A percentile compares a stretch with the other conserved stretches of the same genome.
Conservation (phyloP, 768 basidiomycete species). For the Amanita pseudoporphyria region DNA sequence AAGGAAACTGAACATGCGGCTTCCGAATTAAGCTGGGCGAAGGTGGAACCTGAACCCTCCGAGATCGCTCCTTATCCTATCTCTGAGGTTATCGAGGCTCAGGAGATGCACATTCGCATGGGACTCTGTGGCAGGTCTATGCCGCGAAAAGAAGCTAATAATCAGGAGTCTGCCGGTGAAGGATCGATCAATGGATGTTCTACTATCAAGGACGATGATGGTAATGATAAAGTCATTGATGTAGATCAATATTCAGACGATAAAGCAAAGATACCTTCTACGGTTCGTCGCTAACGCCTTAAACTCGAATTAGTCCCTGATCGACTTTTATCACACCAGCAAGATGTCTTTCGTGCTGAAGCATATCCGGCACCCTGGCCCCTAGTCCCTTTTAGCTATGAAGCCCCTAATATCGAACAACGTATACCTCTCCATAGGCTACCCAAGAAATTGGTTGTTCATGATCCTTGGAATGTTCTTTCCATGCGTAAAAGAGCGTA, state of each 20-base stretch:
- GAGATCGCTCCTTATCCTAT: slow-evolving; percentile 22
- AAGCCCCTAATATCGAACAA: slow-evolving; percentile 14
- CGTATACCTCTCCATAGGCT: slow-evolving; percentile 18
- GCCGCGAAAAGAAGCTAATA: neutral
- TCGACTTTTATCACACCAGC: neutral
- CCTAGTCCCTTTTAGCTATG: slow-evolving; percentile 24
- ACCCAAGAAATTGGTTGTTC: slow-evolving; percentile 16
- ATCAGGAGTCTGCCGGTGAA: neutral
- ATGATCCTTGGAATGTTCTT: slow-evolving; percentile 16
- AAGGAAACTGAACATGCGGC: slow-evolving; percentile 24
- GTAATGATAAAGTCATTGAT: neutral
- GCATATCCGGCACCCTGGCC: slow-evolving; percentile 33
- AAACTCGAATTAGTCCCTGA: neutral
- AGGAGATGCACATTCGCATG: slow-evolving; percentile 9
- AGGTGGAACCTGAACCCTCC: slow-evolving; percentile 25
- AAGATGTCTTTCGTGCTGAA: neutral
- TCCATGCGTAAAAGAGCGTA: neutral
- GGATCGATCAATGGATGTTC: too few relatives aligned
- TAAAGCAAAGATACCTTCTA: neutral
- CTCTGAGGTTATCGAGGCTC: slow-evolving; percentile 13
- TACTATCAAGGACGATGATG: neutral
- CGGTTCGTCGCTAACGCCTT: neutral
- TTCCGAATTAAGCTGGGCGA: slow-evolving; percentile 24
- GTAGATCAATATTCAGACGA: too few relatives aligned
- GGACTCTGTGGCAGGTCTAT: neutral